phyloP scores from a whole-genome alignment of 345 rosid species.

The Linum tenue region DNA sequence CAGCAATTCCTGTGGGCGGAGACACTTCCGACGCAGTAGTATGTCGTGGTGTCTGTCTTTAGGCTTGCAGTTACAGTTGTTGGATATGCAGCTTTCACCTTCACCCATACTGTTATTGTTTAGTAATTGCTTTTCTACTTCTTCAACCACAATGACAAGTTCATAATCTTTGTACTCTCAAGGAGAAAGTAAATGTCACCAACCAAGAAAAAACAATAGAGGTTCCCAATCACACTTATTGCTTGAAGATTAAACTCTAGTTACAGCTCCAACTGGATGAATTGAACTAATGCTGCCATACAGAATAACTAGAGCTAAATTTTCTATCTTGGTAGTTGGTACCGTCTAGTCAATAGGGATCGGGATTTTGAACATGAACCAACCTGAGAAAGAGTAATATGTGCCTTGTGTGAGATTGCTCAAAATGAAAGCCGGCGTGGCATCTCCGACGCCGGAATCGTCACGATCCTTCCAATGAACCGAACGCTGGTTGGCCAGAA shows the following conservation, averaged over 20 bases:
- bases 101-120: constrained; percentile 51
- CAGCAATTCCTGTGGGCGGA: constrained; percentile 62
- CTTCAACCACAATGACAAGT: not conserved
- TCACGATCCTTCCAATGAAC: not conserved
- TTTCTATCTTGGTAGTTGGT: too few relatives aligned
- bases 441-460: constrained; percentile 11
- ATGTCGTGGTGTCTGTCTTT: constrained; percentile 31
- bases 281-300: too few relatives aligned
- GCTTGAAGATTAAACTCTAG: too few relatives aligned
- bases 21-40: constrained; percentile 58
- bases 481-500: constrained; percentile 30
- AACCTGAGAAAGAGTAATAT: constrained; percentile 70
- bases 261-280: too few relatives aligned
- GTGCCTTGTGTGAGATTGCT: constrained; percentile 42
- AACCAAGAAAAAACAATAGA: not conserved
- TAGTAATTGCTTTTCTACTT: not conserved
- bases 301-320: too few relatives aligned
- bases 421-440: constrained; percentile 43
- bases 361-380: constrained; percentile 1
- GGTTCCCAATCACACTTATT: too few relatives aligned
- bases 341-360: not conserved
- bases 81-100: constrained; percentile 38
- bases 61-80: constrained; percentile 56
- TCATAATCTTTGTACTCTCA: not conserved
- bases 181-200: not conserved